Conservation (phyloP, 768 basidiomycete genomes). For the Krasilnikovozyma curviuscula region DNA sequence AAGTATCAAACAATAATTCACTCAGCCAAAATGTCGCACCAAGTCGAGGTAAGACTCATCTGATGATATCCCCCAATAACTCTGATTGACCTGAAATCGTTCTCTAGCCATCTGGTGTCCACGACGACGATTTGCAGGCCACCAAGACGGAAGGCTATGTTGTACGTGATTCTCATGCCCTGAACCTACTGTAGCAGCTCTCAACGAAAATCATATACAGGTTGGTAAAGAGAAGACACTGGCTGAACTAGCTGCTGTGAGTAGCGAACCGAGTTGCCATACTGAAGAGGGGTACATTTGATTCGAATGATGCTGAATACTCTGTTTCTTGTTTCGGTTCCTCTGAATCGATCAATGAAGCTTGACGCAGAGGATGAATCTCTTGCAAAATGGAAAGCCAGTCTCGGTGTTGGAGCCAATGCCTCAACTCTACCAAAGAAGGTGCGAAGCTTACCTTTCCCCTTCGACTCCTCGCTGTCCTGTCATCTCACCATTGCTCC, state of each 20-base stretch:
- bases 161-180: slow-evolving; percentile 8
- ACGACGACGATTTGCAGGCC: slow-evolving; percentile 24
- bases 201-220: slow-evolving; percentile 10
- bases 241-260: slow-evolving; percentile 66
- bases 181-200: no score
- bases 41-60: no score
- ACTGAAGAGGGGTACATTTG: not conserved
- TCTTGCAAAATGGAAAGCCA: slow-evolving; percentile 87
- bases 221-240: slow-evolving; percentile 34
- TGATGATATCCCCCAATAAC: no score
- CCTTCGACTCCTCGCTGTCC: not conserved
- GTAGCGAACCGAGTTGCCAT: slow-evolving; percentile 48
- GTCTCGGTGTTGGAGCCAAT: slow-evolving; percentile 43
- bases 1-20: no score
- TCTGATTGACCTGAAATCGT: not conserved
- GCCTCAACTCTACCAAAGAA: slow-evolving; percentile 1
- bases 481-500: not conserved
- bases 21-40: no score
- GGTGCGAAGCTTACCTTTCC: not conserved
- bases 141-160: slow-evolving; percentile 27
- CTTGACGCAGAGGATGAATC: slow-evolving; percentile 49
- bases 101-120: slow-evolving; percentile 13
- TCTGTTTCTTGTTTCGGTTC: no score
- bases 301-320: no score
- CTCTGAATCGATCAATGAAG: no score